Evolutionary conservation across 106 monocot species (phyloP).

Genomic region (Ottelia alismoides): DNA sequence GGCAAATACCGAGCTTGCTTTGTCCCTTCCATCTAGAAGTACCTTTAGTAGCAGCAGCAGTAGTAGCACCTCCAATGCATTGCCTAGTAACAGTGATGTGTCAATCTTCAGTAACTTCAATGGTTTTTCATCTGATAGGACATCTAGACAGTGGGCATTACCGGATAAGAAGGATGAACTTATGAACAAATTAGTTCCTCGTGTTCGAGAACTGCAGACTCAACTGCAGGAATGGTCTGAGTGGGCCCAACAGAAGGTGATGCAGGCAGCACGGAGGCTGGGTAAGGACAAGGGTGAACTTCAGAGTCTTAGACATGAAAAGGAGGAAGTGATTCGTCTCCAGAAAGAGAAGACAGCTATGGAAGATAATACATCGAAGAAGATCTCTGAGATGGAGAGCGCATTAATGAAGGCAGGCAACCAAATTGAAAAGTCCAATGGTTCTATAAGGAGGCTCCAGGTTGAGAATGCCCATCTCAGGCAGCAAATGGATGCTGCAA

Average conservation of each 20-base stretch:
- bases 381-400: slow-evolving; percentile 60
- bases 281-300: slow-evolving; percentile 61
- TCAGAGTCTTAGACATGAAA: slow-evolving; percentile 52
- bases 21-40: slow-evolving; percentile 48
- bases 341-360: slow-evolving; percentile 57
- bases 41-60: neutral
- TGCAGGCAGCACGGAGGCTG: slow-evolving; percentile 61
- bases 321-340: slow-evolving; percentile 51
- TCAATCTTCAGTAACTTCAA: slow-evolving; percentile 4
- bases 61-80: slow-evolving; percentile 7
- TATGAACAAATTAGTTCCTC: slow-evolving; percentile 30
- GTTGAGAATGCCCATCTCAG: slow-evolving; percentile 48
- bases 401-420: slow-evolving; percentile 41
- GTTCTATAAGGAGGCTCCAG: slow-evolving; percentile 31
- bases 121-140: slow-evolving; percentile 12
- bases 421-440: slow-evolving; percentile 43
- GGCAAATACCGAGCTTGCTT: slow-evolving; percentile 56
- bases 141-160: slow-evolving; percentile 25
- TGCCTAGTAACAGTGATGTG: too few species aligned
- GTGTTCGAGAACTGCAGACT: slow-evolving; percentile 35
- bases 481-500: slow-evolving; percentile 62
- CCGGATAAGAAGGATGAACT: slow-evolving; percentile 53
- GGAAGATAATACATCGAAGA: slow-evolving; percentile 65
- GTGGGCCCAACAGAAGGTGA: slow-evolving; percentile 77
- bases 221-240: slow-evolving; percentile 64